Evolutionary conservation across 2,329 filamentous ascomycete genomes (phyloP), one percentile per base, ranked within the genome.

Genomic region (Myriangium duriaei): DNA sequence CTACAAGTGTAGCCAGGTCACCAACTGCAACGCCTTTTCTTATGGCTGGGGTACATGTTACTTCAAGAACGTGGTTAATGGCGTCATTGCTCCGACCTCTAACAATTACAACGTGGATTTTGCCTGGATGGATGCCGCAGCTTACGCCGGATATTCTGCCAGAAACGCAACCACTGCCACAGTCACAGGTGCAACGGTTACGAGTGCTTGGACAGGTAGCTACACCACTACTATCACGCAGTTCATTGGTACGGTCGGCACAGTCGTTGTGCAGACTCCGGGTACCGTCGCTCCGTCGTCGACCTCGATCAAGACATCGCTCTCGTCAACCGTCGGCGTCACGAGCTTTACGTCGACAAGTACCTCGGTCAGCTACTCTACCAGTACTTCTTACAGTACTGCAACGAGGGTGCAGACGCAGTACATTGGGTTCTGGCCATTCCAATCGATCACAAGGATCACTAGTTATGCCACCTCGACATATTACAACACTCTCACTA

Each of bases 1-100:
- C 21, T 36, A 39, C 16, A 26, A 39, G 7, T 45, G 43, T 17
- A 40, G 42, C 21, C 36, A 37, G 9, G 32, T 41, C 19, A 16
- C 11, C 11, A 29, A 28, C 12, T 45, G 43, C 34, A 36, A n/a
- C 14, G 43, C 40, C 11, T 45, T 45, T 11, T 32, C 43, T 11
- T 45, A 42, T 2, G 42, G 36, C 14, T 17, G 34, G 26, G 28
- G 40, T 14, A 40, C 37, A n/a, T 45, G 43, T 18, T 45, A 45
- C 32, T 45, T 45, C 37, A 45, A 45, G 38, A 34, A 42, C 11
- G 13, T 45, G 11, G 15, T 29, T 10, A 15, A 14, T 10, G 18
- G 35, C 12, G 16, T 34, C 4, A 37, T 34, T 5, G 38, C 42
- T 4, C 40, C 41, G 11, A n/a, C n/a, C n/a, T 19, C 37, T 14